phyloP scores from a whole-genome alignment of 2,329 filamentous ascomycete species.

The Dothistroma septosporum region DNA sequence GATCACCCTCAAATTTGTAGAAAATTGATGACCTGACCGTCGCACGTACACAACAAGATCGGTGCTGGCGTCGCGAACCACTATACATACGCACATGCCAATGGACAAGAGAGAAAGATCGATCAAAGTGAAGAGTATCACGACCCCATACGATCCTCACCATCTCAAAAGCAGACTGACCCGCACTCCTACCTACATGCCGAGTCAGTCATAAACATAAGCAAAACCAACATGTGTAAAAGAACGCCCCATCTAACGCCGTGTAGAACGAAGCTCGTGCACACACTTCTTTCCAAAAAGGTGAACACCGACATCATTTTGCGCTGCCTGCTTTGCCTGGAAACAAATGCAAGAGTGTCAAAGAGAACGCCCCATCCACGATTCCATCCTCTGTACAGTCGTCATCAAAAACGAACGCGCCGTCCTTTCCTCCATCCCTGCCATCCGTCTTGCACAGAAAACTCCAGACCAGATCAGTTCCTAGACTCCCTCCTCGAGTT shows the following conservation, averaged over 20 bases:
- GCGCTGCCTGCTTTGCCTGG: conserved; percentile 10
- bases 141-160: not conserved
- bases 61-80: not conserved
- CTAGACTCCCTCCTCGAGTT: conserved; percentile 17
- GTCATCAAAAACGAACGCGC: conserved; percentile 4
- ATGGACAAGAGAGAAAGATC: not conserved
- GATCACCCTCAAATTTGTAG: not conserved
- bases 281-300: conserved; percentile 1
- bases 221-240: not conserved
- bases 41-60: not conserved
- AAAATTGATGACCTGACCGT: not conserved
- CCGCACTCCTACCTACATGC: not conserved
- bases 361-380: conserved; percentile 1
- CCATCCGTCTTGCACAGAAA: conserved; percentile 4
- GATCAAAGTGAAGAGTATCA: not conserved
- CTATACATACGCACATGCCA: too few relatives aligned
- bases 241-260: not conserved
- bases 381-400: conserved; percentile 6
- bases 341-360: conserved; percentile 3
- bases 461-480: conserved; percentile 15
- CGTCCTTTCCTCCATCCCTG: conserved; percentile 3
- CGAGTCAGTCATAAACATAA: not conserved
- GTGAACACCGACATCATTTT: not conserved
- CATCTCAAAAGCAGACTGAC: not conserved
- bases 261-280: not conserved